Evolutionary conservation across 176 grass and related monocot species (phyloP).

Genomic region (Ensete ventricosum): DNA sequence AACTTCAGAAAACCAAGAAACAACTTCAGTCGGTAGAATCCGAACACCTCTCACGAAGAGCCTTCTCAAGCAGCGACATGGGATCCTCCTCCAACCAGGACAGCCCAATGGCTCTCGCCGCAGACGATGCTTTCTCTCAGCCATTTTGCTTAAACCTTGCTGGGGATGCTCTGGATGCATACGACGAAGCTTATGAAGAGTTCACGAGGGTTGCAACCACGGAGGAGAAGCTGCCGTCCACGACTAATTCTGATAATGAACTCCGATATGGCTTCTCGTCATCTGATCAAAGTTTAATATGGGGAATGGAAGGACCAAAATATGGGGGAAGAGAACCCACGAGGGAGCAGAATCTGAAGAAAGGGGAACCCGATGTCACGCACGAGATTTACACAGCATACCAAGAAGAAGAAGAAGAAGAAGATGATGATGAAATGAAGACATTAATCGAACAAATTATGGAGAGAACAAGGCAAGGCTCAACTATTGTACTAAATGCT

Average conservation of each 20-base stretch:
- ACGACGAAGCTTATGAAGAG: constrained; percentile 80
- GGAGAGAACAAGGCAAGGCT: constrained; percentile 87
- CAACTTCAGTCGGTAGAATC: constrained; percentile 40
- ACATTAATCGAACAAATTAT: constrained; percentile 74
- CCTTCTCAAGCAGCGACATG: constrained; percentile 62
- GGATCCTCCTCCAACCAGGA: constrained; percentile 55
- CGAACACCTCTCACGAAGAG: constrained; percentile 34
- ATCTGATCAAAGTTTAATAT: constrained; percentile 31
- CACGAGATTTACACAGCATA: constrained; percentile 16
- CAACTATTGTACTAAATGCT: constrained; percentile 60
- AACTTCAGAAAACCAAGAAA: constrained; percentile 48
- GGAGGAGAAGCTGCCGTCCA: constrained; percentile 18
- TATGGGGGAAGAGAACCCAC: constrained; percentile 5
- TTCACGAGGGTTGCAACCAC: constrained; percentile 44
- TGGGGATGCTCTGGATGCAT: constrained; percentile 74
- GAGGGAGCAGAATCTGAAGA: constrained; percentile 22
- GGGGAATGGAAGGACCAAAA: constrained; percentile 38
- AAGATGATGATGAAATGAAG: constrained; percentile 36
- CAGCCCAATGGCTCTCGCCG: constrained; percentile 40
- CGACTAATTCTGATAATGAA: constrained; percentile 33
- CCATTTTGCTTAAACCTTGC: constrained; percentile 64
- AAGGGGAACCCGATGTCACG: constrained; percentile 9
- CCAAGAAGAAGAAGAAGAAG: constrained; percentile 20
- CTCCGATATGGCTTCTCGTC: constrained; percentile 32
- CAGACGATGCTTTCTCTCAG: constrained; percentile 29